Evolutionary conservation across 148 eudicot genomes (phyloP), one percentile per base, ranked within the genome.

Genomic region (Heliamphora exappendiculata): DNA sequence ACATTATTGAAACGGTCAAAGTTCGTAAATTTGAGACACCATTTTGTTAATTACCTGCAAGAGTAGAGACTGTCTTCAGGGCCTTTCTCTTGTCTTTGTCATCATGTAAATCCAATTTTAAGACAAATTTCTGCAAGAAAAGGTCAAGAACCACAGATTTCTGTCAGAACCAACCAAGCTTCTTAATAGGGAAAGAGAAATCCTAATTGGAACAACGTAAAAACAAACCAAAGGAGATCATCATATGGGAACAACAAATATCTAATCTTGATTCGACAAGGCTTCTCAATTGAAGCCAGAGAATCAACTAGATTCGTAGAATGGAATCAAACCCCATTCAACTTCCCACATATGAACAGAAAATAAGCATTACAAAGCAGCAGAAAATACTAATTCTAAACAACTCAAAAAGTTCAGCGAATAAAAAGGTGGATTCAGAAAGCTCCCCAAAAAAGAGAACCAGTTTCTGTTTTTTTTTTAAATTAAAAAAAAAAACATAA

Each of bases 71-170:
- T 11, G 83, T 84, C 85, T 91, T 93, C 45, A 93, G 66, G 34
- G 98, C 98, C 78, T 90, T 93, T 71, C 93, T 81, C 84, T 93
- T 93, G 16, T 87, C 92, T 49, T 78, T 85, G 72, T 83, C 91
- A 84, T 91, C 96, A 45, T 85, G 80, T 75, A 93, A 76, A 19
- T 91, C 98, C 88, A 91, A 73, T 76, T 82, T 89, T 84, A 91
- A 75, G 67, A 93, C 84, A 53, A 91, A 86, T 74, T 91, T 91
- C 98, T 93, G 91, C 41, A 70, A 76, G 50, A 82, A 57, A 6
- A 55, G 45, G 24, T 20, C 28, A 66, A 57, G 34, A 54, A 64
- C 31, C 31, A 62, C 28, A 62, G 3, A 60, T 17, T 24, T 51
- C 16, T n/a, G 16, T 75, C 68, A 45, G 70, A 74, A 44, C 39